These are phyloP conservation scores for Fusarium sambucinum DNA, from an alignment of 2,329 filamentous ascomycete genomes.

Conservation along the genomic window DNA sequence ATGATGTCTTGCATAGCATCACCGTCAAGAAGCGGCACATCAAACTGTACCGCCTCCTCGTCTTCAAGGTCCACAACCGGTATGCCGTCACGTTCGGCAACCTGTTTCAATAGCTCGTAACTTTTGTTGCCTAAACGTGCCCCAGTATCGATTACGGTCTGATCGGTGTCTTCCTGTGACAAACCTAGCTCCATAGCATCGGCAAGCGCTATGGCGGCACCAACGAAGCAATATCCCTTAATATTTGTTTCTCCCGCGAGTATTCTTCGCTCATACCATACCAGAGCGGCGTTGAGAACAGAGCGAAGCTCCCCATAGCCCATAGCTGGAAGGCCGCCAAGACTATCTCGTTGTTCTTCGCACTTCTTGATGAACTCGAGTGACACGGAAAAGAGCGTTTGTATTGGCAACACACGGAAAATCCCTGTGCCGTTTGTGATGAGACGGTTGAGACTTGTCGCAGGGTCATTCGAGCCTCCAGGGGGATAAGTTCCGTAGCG, in stretches of 20 bases:
- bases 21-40: constrained; percentile 9
- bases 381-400: constrained; percentile 58
- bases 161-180: constrained; percentile 49
- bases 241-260: constrained; percentile 59
- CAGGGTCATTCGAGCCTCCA: constrained; percentile 39
- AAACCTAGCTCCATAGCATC: constrained; percentile 51
- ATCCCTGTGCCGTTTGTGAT: constrained; percentile 57
- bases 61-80: constrained; percentile 19
- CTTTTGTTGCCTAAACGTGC: constrained; percentile 45
- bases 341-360: constrained; percentile 55
- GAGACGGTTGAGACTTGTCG: constrained; percentile 54
- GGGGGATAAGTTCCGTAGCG: constrained; percentile 23
- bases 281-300: constrained; percentile 47
- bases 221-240: constrained; percentile 56
- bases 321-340: constrained; percentile 49
- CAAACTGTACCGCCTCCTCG: constrained; percentile 9
- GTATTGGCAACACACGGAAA: constrained; percentile 57
- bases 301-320: constrained; percentile 50
- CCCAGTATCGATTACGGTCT: constrained; percentile 46
- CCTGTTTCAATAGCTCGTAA: constrained; percentile 51
- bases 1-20: constrained; percentile 43
- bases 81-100: constrained; percentile 48
- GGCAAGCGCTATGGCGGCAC: constrained; percentile 50
- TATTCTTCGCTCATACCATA: constrained; percentile 53
- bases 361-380: constrained; percentile 61